Percentiles rank a stretch among this genome's conserved stretches.
These are phyloP conservation scores for Pyropia haitanensis DNA, from an alignment of 23 red algal species.

Conservation along the genomic window DNA sequence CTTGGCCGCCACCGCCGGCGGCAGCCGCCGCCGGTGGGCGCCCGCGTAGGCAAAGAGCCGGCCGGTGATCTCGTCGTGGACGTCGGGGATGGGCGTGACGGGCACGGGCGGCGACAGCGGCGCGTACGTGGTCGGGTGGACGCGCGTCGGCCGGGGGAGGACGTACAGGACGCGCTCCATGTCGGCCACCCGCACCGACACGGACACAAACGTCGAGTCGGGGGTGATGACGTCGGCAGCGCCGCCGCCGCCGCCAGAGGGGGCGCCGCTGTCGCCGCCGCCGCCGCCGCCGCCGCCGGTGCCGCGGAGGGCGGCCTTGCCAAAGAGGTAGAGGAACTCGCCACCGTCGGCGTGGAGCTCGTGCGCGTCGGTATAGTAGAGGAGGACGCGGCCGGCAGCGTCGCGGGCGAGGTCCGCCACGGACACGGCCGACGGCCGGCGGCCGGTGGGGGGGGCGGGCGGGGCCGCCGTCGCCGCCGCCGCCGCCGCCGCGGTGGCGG, in stretches of 20 bases:
- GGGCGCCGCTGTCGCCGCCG: neutral
- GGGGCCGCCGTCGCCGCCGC: too few species aligned
- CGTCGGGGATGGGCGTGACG: slow-evolving; percentile 34
- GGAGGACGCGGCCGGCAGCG: slow-evolving; percentile 33
- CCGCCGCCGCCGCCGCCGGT: slow-evolving; percentile 11
- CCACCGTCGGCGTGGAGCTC: slow-evolving; percentile 63
- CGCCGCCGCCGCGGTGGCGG: too few species aligned
- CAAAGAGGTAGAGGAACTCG: slow-evolving; percentile 68
- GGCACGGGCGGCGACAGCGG: neutral
- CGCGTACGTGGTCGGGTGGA: slow-evolving; percentile 7
- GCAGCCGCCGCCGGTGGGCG: slow-evolving; percentile 5
- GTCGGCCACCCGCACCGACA: slow-evolving; percentile 56
- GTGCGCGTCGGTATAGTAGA: slow-evolving; percentile 83
- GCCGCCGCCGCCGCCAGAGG: too few species aligned
- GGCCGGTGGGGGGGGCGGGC: too few species aligned
- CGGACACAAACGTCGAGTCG: neutral
- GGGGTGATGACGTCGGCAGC: too few species aligned
- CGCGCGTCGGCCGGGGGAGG: slow-evolving; percentile 33
- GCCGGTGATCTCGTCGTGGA: slow-evolving; percentile 26
- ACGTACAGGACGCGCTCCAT: slow-evolving; percentile 73
- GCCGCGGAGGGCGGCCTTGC: slow-evolving; percentile 37
- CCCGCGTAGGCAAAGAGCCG: neutral
- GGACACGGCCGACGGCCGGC: too few species aligned
- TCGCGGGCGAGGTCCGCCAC: slow-evolving; percentile 20
- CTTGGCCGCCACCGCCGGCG: slow-evolving; percentile 41